Base-by-base conservation (phyloP, 2,329 filamentous ascomycete species). In the Pseudogymnoascus sp. region DNA sequence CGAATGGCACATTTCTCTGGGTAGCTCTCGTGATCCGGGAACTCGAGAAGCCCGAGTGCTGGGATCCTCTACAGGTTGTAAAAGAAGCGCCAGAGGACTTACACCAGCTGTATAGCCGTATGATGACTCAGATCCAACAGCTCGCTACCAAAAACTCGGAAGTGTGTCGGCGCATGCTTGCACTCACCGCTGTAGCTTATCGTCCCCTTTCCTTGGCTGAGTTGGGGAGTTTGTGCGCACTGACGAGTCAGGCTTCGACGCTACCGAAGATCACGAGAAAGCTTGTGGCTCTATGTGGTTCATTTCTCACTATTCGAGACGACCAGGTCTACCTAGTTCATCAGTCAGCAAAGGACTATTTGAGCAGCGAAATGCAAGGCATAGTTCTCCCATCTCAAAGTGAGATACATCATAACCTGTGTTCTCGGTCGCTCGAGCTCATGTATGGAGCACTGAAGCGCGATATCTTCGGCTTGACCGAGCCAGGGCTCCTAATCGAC, bases 331-430 rank as follows among this genome's bases (percentile, higher is more conserved):
- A 68, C 47, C 72, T 77, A 62, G 69, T 78, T 1, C 75, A 79
- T 62, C 72, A 76, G 61, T 78, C 76, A 3, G 77, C 75, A 0
- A 76, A 77, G 63, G 76, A 79, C 15, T 76, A 70, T 63, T 61
- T 80, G 1, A 30, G 61, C 5, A 33, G 66, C 25, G 60, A 68
- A 7, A 65, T 64, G 57, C 59, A 57, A 5, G n/a, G 58, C n/a
- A 39, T 62, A 11, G 66, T 76, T 4, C 73, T 75, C 39, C 69
- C 71, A 4, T 53, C 14, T 25, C 33, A 58, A 3, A 38, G 60
- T 18, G 37, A 66, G 2, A 61, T 66, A 14, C 74, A 78, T 60
- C 38, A 67, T 12, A 4, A 1, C 0, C 71, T 79, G 4, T 72
- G 75, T 58, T 66, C 60, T 2, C 66, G 64, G 18, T 78, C 75